A percentile compares a stretch with the other conserved stretches of the same genome.
Evolutionary conservation across 176 grass and related monocot genomes (phyloP).

Genomic region (Secale cereale): DNA sequence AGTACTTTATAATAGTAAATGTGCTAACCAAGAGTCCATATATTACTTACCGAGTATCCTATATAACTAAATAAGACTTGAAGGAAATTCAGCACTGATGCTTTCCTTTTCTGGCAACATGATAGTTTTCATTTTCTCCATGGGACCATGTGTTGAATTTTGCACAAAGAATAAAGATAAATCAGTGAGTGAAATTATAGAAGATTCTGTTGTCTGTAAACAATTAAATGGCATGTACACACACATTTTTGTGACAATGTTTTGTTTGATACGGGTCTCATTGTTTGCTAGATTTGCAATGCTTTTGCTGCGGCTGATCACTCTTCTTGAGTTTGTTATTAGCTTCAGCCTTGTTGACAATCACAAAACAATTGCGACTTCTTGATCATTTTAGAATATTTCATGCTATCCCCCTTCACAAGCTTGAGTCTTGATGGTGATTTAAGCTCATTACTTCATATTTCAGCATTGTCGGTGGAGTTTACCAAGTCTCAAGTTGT

Average conservation of each 20-base stretch:
- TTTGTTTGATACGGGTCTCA: background rate
- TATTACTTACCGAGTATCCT: background rate
- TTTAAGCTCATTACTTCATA: constrained; percentile 31
- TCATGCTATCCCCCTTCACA: background rate
- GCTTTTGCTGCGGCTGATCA: background rate
- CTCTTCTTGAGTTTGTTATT: background rate
- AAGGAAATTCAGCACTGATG: background rate
- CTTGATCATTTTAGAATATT: background rate
- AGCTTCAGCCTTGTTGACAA: background rate
- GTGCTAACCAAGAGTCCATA: background rate
- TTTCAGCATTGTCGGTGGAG: constrained; percentile 87
- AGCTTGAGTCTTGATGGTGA: background rate
- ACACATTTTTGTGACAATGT: background rate
- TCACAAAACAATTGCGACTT: background rate
- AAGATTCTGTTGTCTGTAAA: background rate
- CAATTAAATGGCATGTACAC: background rate
- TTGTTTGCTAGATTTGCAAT: background rate
- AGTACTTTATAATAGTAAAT: background rate
- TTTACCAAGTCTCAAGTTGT: constrained; percentile 95
- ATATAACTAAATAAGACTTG: background rate
- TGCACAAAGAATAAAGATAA: background rate
- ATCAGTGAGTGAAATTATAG: background rate
- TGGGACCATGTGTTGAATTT: background rate
- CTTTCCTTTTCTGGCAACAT: background rate
- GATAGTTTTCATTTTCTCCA: background rate